Base-by-base conservation (phyloP, 2,329 filamentous ascomycete species). In the Venturia carpophila region DNA sequence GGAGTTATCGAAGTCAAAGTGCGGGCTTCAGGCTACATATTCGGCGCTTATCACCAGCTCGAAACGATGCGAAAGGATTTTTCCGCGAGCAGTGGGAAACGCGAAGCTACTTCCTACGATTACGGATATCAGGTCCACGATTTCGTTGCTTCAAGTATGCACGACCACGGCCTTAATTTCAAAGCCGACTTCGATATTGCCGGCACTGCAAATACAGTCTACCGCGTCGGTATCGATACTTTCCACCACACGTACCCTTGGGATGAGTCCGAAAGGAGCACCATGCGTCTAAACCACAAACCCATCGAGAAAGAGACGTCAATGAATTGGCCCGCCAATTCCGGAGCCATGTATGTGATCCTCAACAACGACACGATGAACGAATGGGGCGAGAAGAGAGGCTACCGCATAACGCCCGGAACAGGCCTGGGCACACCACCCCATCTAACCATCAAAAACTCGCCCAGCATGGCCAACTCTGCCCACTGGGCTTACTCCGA, bases 401-500 rank as follows among this genome's bases (percentile, higher is more conserved):
- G 81, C 7, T 84, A 82, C 69, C 75, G 78, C 37, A 74, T 83
- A 56, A 68, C 77, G n/a, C 78, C 79, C 27, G 65, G 65, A 17
- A 68, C 68, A 45, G 75, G 74, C 68, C 71, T 77, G 72, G 72
- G 9, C 61, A 72, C 7, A 69, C 74, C 63, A 78, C 75, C 42
- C 74, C 75, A 7, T 78, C 72, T 68, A 71, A 71, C 17, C 68
- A 70, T 52, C 72, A 71, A 66, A 73, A 45, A 70, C 71, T 63
- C 76, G 79, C 66, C 68, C 81, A 9, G 73, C 74, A 70, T 81
- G 0, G 74, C 71, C 13, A 78, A 80, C 43, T 75, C 80, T 0
- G 80, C 77, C 0, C 72, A 75, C 30, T 85, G 79, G 76, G 79
- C 82, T 3, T 77, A 76, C 21, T 75, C 82, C 67, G 79, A 85